A percentile compares a stretch with the other conserved stretches of the same genome.
These are phyloP conservation scores for Lactarius indigo DNA, from an alignment of 768 basidiomycete genomes.

Conservation along the genomic window DNA sequence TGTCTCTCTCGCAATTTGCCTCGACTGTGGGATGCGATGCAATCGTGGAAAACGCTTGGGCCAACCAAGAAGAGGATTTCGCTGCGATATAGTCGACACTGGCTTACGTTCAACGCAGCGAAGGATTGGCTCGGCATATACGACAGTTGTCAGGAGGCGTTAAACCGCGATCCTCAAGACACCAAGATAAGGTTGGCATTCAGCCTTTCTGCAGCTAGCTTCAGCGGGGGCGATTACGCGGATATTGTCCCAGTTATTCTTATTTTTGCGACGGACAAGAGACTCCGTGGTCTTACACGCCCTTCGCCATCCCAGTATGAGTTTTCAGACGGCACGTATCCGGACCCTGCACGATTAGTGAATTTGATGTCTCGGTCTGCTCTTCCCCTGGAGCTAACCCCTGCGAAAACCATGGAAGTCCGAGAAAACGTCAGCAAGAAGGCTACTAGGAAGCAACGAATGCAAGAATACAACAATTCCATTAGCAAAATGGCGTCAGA, in stretches of 20 bases:
- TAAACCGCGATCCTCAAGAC: background rate
- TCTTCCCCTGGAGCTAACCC: background rate
- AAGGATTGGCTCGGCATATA: slow-evolving; percentile 12
- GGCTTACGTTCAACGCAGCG: slow-evolving; percentile 6
- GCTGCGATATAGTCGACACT: slow-evolving; percentile 6
- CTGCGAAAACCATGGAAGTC: background rate
- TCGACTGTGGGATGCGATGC: background rate
- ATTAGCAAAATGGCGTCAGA: background rate
- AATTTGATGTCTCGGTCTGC: background rate
- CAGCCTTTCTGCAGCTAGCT: slow-evolving; percentile 3
- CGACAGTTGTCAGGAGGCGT: background rate
- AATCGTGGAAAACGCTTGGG: slow-evolving; percentile 6
- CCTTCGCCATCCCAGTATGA: slow-evolving; percentile 25
- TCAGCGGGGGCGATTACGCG: background rate
- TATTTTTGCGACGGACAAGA: background rate
- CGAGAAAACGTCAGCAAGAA: background rate
- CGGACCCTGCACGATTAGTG: background rate
- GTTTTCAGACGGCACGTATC: slow-evolving; percentile 5
- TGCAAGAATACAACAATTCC: background rate
- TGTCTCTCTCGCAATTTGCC: background rate
- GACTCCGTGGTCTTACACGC: background rate
- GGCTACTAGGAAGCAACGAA: background rate
- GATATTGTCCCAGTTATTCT: background rate
- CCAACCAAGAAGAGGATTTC: background rate
- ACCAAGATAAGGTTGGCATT: background rate